A percentile compares a stretch with the other conserved stretches of the same genome.
phyloP scores from a whole-genome alignment of 2,329 filamentous ascomycete species.

The Colletotrichum sp. region DNA sequence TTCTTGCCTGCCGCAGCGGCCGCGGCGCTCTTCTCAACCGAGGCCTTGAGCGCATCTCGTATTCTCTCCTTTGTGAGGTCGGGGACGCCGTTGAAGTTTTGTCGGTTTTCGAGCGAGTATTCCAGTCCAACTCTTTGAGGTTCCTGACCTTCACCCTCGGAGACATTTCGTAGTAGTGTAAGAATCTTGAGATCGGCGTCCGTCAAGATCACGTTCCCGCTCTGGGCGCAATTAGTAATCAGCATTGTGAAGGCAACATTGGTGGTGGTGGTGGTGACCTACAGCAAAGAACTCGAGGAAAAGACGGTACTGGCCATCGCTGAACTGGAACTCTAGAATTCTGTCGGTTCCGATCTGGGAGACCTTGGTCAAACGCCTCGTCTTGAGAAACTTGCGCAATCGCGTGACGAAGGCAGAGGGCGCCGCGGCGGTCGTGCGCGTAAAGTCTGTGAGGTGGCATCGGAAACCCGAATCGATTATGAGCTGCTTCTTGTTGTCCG shows the following conservation, averaged over 20 bases:
- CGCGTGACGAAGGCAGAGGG: slow-evolving; percentile 87
- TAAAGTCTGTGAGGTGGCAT: slow-evolving; percentile 91
- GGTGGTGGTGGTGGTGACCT: background rate
- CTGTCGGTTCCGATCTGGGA: slow-evolving; percentile 90
- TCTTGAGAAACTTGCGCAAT: slow-evolving; percentile 87
- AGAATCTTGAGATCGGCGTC: slow-evolving; percentile 85
- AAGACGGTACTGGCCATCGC: slow-evolving; percentile 85
- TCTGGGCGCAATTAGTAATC: slow-evolving; percentile 36
- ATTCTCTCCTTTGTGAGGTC: slow-evolving; percentile 77
- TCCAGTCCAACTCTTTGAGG: slow-evolving; percentile 77
- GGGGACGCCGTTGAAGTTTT: slow-evolving; percentile 82
- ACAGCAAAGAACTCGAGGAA: slow-evolving; percentile 94
- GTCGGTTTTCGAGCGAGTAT: slow-evolving; percentile 82
- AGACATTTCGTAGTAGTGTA: slow-evolving; percentile 79
- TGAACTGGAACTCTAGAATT: slow-evolving; percentile 91
- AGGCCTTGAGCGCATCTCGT: slow-evolving; percentile 69
- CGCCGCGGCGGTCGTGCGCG: slow-evolving; percentile 81
- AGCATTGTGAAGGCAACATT: background rate
- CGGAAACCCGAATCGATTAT: slow-evolving; percentile 95
- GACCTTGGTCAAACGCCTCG: slow-evolving; percentile 80
- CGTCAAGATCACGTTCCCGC: slow-evolving; percentile 92
- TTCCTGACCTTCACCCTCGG: slow-evolving; percentile 84
- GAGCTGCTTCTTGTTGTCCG: slow-evolving; percentile 86
- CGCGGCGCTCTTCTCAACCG: slow-evolving; percentile 62
- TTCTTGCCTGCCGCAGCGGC: slow-evolving; percentile 63